These are phyloP conservation scores for Penicillium hordei DNA, from an alignment of 2,329 filamentous ascomycete species.

Conservation along the genomic window DNA sequence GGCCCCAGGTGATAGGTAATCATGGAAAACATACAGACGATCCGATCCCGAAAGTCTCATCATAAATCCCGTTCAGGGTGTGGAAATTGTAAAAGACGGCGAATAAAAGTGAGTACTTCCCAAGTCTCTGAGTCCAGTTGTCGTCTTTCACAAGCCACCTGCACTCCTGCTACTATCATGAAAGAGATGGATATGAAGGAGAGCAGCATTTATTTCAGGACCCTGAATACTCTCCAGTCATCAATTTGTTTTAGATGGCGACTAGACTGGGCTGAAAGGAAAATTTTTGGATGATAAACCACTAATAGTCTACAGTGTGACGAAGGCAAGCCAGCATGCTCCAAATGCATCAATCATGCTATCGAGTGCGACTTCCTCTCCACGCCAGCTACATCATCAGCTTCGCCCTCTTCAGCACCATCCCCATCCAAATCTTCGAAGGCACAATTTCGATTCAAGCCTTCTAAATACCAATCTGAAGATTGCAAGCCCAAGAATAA, in stretches of 20 bases:
- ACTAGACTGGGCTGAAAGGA: not conserved
- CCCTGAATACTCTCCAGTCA: not conserved
- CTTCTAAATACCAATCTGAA: slow-evolving; percentile 21
- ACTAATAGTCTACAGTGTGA: slow-evolving; percentile 32
- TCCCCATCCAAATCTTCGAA: not conserved
- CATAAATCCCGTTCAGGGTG: slow-evolving; percentile 38
- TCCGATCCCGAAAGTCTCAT: slow-evolving; percentile 32
- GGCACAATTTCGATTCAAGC: slow-evolving; percentile 20
- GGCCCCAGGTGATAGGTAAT: not conserved
- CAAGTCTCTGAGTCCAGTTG: not conserved
- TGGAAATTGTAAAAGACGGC: slow-evolving; percentile 35
- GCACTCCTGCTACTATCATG: not conserved
- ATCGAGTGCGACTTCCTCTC: slow-evolving; percentile 29
- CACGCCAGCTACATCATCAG: not conserved
- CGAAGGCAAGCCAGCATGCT: slow-evolving; percentile 34
- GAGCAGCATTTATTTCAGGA: not conserved
- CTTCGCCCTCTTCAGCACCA: slow-evolving; percentile 9
- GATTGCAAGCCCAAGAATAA: not conserved
- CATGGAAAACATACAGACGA: not conserved
- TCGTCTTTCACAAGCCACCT: not conserved
- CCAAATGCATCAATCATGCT: slow-evolving; percentile 31
- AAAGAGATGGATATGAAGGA: not conserved
- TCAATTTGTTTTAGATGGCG: slow-evolving; percentile 1
- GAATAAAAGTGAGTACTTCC: slow-evolving; percentile 34
- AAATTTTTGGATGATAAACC: not conserved